A percentile compares a stretch with the other conserved stretches of the same genome.
Conservation (phyloP, 1,139 yeast species). For the Kodamaea fungicola region DNA sequence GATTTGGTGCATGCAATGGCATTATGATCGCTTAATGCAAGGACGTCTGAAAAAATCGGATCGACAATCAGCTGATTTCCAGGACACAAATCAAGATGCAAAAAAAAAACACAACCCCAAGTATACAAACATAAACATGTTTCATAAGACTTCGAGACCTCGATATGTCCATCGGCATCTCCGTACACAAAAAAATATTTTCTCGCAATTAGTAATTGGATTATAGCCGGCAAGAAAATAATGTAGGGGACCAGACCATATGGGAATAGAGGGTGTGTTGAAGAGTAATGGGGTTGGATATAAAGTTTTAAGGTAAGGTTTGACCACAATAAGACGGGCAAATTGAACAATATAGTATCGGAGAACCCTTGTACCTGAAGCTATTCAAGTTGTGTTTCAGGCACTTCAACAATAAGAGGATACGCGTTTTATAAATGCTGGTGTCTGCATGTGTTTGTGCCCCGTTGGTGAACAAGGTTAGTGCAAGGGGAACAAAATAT, state of each 20-base stretch:
- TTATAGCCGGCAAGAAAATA: background rate
- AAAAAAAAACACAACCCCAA: too few relatives aligned
- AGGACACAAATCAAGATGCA: too few relatives aligned
- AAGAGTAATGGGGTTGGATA: background rate
- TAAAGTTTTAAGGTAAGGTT: background rate
- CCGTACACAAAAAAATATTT: background rate
- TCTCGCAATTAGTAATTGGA: background rate
- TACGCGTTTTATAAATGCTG: background rate
- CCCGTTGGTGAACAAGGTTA: background rate
- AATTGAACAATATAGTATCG: background rate
- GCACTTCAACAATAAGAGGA: slow-evolving; percentile 1
- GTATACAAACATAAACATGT: too few relatives aligned
- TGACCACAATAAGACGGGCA: background rate
- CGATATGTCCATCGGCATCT: background rate
- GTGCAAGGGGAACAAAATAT: slow-evolving; percentile 1
- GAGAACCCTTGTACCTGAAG: background rate
- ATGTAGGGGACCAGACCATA: too few relatives aligned
- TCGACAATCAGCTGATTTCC: too few relatives aligned
- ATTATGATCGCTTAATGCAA: too few relatives aligned
- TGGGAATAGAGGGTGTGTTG: too few relatives aligned
- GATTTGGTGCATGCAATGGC: too few relatives aligned
- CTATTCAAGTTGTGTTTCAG: slow-evolving; percentile 2
- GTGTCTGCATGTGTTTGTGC: too few relatives aligned
- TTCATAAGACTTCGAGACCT: too few relatives aligned
- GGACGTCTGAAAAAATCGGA: too few relatives aligned